Evolutionary conservation across 331 rosid genomes (phyloP).

Genomic region (Cydonia oblonga): DNA sequence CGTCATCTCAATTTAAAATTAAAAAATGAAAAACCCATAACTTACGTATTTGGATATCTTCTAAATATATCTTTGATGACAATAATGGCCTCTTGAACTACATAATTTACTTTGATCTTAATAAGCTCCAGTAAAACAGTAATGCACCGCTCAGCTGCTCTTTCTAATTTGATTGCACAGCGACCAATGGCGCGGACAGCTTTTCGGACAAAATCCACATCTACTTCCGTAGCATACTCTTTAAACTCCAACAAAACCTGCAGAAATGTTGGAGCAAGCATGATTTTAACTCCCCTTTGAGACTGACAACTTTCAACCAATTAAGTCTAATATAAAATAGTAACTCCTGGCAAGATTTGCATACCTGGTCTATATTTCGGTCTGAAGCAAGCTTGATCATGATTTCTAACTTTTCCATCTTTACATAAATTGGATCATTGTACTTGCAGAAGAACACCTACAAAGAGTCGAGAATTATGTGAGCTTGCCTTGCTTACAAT

Average conservation of each 20-base stretch:
- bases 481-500: constrained; percentile 3
- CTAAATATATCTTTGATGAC: constrained; percentile 98
- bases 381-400: constrained; percentile 99
- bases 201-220: constrained; percentile 94
- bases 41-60: constrained; percentile 99
- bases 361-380: constrained; percentile 93
- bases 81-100: constrained; percentile 98
- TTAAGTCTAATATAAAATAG: constrained; percentile 8
- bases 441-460: constrained; percentile 99
- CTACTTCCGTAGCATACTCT: constrained; percentile 99
- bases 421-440: constrained; percentile 97
- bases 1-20: neutral
- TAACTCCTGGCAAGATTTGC: constrained; percentile 6
- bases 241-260: constrained; percentile 97
- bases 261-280: constrained; percentile 8
- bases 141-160: constrained; percentile 99
- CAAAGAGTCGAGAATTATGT: constrained; percentile 12
- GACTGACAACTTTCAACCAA: neutral
- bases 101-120: constrained; percentile 96
- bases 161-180: constrained; percentile 96
- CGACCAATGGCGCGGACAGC: constrained; percentile 99
- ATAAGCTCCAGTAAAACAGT: constrained; percentile 96
- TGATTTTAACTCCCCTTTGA: neutral
- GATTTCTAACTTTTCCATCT: constrained; percentile 96
- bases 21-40: neutral